These are phyloP conservation scores for Amylostereum areolatum DNA, from an alignment of 1,284 basidiomycete species.

Conservation along the genomic window DNA sequence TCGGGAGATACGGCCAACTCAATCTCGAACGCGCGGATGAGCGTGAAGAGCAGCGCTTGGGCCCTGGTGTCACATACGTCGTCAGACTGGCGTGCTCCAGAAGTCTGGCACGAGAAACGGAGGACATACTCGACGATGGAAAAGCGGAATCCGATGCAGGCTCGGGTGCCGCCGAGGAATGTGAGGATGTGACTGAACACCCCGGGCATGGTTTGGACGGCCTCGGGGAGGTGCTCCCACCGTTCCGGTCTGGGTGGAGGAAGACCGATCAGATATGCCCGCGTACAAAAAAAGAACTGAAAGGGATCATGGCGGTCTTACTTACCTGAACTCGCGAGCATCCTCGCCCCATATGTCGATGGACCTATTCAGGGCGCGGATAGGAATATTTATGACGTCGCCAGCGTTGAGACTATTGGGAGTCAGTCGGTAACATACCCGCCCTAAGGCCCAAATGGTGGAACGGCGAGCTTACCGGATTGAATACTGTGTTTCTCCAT, in stretches of 20 bases:
- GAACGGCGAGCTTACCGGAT: background rate
- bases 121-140: conserved; percentile 52
- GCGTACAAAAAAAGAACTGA: background rate
- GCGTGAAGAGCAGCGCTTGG: conserved; percentile 48
- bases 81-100: no score
- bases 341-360: conserved; percentile 24
- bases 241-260: conserved; percentile 14
- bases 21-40: conserved; percentile 51
- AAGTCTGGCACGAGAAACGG: background rate
- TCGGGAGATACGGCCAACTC: conserved; percentile 36
- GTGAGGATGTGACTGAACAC: conserved; percentile 30
- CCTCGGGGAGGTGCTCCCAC: conserved; percentile 13
- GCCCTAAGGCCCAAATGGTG: conserved; percentile 18
- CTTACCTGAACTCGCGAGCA: conserved; percentile 22
- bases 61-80: conserved; percentile 24
- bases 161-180: conserved; percentile 54
- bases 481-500: conserved; percentile 9
- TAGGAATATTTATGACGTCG: conserved; percentile 13
- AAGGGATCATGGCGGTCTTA: background rate
- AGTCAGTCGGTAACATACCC: background rate
- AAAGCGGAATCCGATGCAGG: conserved; percentile 67
- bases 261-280: background rate
- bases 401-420: no score
- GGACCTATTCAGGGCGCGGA: conserved; percentile 15
- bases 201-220: background rate